Evolutionary conservation across 768 basidiomycete genomes (phyloP), one percentile per base, ranked within the genome.

Genomic region (Serendipita indica): DNA sequence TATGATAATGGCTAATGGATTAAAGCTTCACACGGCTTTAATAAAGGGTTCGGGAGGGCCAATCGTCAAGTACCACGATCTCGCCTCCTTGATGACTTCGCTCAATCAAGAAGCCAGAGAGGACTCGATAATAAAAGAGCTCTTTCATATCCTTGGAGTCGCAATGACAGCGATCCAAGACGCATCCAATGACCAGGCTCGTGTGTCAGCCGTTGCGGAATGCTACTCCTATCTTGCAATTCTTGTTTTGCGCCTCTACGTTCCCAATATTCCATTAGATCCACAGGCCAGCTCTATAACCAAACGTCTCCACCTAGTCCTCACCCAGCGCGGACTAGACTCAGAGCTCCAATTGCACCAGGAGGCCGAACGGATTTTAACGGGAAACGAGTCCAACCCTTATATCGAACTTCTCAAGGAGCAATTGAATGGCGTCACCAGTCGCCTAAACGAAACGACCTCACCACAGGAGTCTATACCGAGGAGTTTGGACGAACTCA

Each of bases 241-340:
- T 16, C 63, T 82, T 58, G 69, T 92, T 25, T 67, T 90, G 22
- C 74, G 83, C 2, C 76, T 93, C 18, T 84, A 84, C 65, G 74
- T 98, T 35, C 91, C 96, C 0, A 78, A 89, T 67, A 72, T 79
- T 1, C 90, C 93, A 2, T 71, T 97, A 52, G 96, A 99, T 68
- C 96, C 96, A 27, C 81, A 83, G 4, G 76, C 83, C 75, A 81
- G 58, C 75, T 72, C 56, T 77, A 72, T 49, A 71, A 72, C 0
- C 65, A 65, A 1, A 25, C 41, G 41, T n/a, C 16, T n/a, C 16
- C n/a, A n/a, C n/a, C 49, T 54, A 12, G 20, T 22, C 20, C 4
- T 7, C 7, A 27, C 80, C 58, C 63, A 71, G 32, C 62, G 66
- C 1, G 64, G 72, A 25, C 63, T 87, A 2, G 61, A 65, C 2